phyloP scores from a whole-genome alignment of 2,329 filamentous ascomycete species.

The Colletotrichum costaricense region DNA sequence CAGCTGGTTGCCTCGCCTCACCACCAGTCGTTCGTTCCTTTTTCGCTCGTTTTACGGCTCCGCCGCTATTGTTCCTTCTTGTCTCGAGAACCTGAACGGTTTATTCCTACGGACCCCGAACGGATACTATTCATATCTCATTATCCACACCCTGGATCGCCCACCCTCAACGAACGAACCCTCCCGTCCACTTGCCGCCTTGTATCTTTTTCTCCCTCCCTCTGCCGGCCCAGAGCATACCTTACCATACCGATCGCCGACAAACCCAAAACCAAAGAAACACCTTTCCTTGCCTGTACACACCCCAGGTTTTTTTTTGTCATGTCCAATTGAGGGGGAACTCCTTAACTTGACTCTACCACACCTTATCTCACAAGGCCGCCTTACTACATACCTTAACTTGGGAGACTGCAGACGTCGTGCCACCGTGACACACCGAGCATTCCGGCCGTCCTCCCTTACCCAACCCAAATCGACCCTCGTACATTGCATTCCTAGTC shows the following conservation, averaged over 20 bases:
- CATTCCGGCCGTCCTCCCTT: slow-evolving; percentile 33
- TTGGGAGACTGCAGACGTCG: slow-evolving; percentile 19
- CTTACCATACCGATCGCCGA: slow-evolving; percentile 1
- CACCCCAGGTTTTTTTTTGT: slow-evolving; percentile 12
- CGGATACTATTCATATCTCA: slow-evolving; percentile 1
- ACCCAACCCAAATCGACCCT: slow-evolving; percentile 7
- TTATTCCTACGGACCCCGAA: slow-evolving; percentile 2
- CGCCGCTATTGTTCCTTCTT: neutral
- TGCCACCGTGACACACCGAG: slow-evolving; percentile 34
- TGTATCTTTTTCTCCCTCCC: neutral
- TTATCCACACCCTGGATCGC: neutral
- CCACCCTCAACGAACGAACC: slow-evolving; percentile 2
- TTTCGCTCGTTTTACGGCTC: neutral
- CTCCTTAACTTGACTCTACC: slow-evolving; percentile 16
- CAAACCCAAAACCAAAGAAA: neutral
- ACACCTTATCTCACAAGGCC: slow-evolving; percentile 12
- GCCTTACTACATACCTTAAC: slow-evolving; percentile 1
- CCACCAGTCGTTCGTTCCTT: slow-evolving; percentile 12
- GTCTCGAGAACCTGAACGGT: neutral
- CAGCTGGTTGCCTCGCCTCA: slow-evolving; percentile 1
- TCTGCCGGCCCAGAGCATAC: slow-evolving; percentile 21
- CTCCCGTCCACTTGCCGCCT: neutral
- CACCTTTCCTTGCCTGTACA: slow-evolving; percentile 9
- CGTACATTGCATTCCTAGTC: slow-evolving; percentile 9
- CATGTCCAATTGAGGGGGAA: slow-evolving; percentile 16